Evolutionary conservation across 2,329 filamentous ascomycete genomes (phyloP), one percentile per base, ranked within the genome.

Genomic region (Ceratocystis eucalypticola): DNA sequence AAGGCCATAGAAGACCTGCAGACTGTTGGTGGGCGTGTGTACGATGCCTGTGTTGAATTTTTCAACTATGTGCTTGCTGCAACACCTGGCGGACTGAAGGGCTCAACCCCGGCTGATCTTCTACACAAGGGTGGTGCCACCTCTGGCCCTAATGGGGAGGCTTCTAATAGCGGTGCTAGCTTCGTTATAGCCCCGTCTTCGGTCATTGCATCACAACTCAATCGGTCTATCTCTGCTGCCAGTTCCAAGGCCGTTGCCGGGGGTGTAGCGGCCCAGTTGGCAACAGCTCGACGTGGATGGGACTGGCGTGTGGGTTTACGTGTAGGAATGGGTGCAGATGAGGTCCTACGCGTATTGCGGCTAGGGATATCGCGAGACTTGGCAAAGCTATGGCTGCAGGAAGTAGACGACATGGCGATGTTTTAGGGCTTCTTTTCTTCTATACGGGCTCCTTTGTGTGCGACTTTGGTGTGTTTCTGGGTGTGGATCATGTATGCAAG

Each of bases 281-380:
- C 28, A 5, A 37, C 30, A 8, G 63, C 65, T 5, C 80, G 83
- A 69, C 78, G 88, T 65, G 84, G 84, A 12, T 91, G 88, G 88
- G 87, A 92, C 75, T 92, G 88, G 90, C 79, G 89, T 70, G 78
- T 77, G 74, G 89, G 88, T 86, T 78, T 95, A 88, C 86, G 78
- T 84, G 72, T 82, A 37, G 80, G 79, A 10, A 83, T 82, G 20
- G 84, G 77, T 69, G 88, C 85, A 0, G 80, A 80, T 61, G 88
- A 93, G 69, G 79, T 96, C n/a, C 76, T 96, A 68, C 80, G 81
- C 69, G 82, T 87, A 69, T 73, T 96, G 75, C 82, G 92, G 70
- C 74, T 90, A 64, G 88, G 86, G 1, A 75, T 96, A 72, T 88
- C 89, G 15, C 84, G 82, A 74, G 90, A 94, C 70, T 76, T 95